These are phyloP conservation scores for Eucalyptus tenuipes DNA, from an alignment of 345 rosid species.

Conservation along the genomic window DNA sequence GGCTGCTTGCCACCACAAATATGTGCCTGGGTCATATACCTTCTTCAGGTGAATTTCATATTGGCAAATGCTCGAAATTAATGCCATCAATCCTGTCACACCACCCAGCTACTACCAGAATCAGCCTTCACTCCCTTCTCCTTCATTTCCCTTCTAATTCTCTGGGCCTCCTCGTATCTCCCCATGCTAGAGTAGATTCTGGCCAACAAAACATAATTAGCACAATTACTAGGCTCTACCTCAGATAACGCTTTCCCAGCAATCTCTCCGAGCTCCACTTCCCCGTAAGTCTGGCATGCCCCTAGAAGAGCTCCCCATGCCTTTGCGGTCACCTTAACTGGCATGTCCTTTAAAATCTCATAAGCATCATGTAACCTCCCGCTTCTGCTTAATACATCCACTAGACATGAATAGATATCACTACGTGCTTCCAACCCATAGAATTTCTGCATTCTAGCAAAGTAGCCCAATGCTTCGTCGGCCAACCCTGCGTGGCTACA, in stretches of 20 bases:
- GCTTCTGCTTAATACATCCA: neutral
- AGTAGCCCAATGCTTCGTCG: constrained; percentile 21
- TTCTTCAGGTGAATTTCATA: neutral
- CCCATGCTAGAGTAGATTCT: neutral
- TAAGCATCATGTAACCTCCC: neutral
- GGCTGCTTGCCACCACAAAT: neutral
- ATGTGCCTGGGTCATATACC: neutral
- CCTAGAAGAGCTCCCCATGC: neutral
- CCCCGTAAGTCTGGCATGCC: neutral
- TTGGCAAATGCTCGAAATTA: neutral
- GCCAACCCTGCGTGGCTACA: constrained; percentile 63
- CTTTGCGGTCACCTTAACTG: neutral
- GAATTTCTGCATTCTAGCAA: neutral
- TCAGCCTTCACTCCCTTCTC: neutral
- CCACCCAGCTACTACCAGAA: neutral
- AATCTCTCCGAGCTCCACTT: neutral
- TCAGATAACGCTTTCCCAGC: neutral
- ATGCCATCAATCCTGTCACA: neutral
- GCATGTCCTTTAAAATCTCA: neutral
- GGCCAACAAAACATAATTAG: neutral
- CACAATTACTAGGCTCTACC: neutral
- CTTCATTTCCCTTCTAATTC: neutral
- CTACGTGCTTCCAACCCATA: neutral
- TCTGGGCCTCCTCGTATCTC: neutral
- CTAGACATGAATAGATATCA: neutral